Conservation (phyloP, 2,329 filamentous ascomycete genomes). For the Aspergillus versicolor region DNA sequence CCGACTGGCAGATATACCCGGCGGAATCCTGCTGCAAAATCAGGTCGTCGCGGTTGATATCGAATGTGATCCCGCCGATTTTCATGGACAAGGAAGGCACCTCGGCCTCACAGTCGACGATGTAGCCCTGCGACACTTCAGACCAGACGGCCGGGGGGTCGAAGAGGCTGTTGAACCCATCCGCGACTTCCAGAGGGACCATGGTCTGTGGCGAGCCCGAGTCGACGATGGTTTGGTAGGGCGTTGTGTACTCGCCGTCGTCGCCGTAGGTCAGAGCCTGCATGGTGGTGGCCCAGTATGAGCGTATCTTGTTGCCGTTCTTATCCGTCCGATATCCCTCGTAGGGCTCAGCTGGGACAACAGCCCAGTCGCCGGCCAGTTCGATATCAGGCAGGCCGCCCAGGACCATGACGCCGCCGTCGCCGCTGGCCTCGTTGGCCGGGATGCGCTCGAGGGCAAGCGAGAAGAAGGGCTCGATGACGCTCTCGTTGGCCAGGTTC, state of each 20-base stretch:
- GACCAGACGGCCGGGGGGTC: conserved; percentile 38
- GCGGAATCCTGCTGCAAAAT: conserved; percentile 17
- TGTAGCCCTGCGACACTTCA: conserved; percentile 31
- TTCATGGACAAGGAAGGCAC: conserved; percentile 43
- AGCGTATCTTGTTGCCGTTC: conserved; percentile 13
- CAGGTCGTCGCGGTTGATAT: conserved; percentile 29
- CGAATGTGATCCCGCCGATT: conserved; percentile 36
- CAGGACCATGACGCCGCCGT: conserved; percentile 20
- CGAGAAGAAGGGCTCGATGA: conserved; percentile 11
- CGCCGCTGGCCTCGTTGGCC: conserved; percentile 14
- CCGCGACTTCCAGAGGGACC: conserved; percentile 29
- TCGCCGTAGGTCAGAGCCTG: conserved; percentile 3
- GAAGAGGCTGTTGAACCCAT: conserved; percentile 44
- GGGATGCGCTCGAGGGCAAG: conserved; percentile 44
- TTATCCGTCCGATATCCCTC: conserved; percentile 15
- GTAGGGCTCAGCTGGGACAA: conserved; percentile 19
- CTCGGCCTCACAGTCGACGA: conserved; percentile 44
- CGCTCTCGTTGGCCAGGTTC: conserved; percentile 1
- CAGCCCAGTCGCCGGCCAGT: conserved; percentile 10
- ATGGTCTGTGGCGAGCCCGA: conserved; percentile 36
- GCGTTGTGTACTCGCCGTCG: not conserved
- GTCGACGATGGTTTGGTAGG: conserved; percentile 20
- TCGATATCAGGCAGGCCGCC: conserved; percentile 19
- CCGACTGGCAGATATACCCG: conserved; percentile 16
- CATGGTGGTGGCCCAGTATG: conserved; percentile 12